A percentile compares a stretch with the other conserved stretches of the same genome.
These are phyloP conservation scores for Tetrapisispora namnaoensis DNA, from an alignment of 805 yeast genomes.

Conservation along the genomic window DNA sequence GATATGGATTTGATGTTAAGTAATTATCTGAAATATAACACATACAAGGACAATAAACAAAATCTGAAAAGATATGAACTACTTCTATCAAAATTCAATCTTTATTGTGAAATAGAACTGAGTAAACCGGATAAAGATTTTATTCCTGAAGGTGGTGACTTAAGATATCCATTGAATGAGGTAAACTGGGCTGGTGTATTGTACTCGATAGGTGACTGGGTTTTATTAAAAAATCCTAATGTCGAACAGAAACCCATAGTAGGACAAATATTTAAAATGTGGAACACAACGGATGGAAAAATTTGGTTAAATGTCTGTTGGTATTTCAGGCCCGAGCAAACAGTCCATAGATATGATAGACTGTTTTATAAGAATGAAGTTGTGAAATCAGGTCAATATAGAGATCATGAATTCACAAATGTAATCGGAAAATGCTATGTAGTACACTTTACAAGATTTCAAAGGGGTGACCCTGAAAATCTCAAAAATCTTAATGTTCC, in stretches of 20 bases:
- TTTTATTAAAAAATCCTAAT: slow-evolving; percentile 77
- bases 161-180: slow-evolving; percentile 68
- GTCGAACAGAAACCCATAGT: slow-evolving; percentile 84
- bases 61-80: slow-evolving; percentile 50
- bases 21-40: slow-evolving; percentile 60
- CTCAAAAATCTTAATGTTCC: slow-evolving; percentile 57
- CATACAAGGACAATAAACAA: slow-evolving; percentile 38
- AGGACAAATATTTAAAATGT: slow-evolving; percentile 86
- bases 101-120: slow-evolving; percentile 56
- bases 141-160: slow-evolving; percentile 44
- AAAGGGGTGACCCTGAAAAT: slow-evolving; percentile 84
- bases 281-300: slow-evolving; percentile 71
- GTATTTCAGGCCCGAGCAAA: slow-evolving; percentile 97
- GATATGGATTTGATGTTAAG: slow-evolving; percentile 69
- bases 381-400: slow-evolving; percentile 90
- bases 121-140: slow-evolving; percentile 74
- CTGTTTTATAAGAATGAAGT: slow-evolving; percentile 90
- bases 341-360: slow-evolving; percentile 86
- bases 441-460: slow-evolving; percentile 86
- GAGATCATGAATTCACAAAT: slow-evolving; percentile 85
- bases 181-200: slow-evolving; percentile 60
- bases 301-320: slow-evolving; percentile 91
- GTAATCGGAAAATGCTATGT: slow-evolving; percentile 91
- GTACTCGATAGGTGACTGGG: slow-evolving; percentile 93
- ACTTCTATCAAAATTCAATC: slow-evolving; percentile 53